Evolutionary conservation across 108 stramenopile genomes (phyloP), one percentile per base, ranked within the genome.

Genomic region (Pseudonitzschia multiseries): DNA sequence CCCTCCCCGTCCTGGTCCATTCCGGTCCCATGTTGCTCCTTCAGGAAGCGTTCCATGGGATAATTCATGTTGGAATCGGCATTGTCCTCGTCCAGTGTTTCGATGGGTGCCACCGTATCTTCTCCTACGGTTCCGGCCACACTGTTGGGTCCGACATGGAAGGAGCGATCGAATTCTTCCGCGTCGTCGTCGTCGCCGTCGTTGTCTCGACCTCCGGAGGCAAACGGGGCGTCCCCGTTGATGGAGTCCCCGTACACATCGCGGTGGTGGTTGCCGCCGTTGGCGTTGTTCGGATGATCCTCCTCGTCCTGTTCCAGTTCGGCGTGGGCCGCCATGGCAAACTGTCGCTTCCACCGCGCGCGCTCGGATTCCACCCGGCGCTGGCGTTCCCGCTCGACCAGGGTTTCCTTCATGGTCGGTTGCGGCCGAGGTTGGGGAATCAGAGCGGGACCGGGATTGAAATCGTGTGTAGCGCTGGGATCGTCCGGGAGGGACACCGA

Each of bases 371-470:
- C 92, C 14, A 88, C 71, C 20, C 89, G 79, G 28, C 84, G 79
- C 75, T 93, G 84, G 29, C 92, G 73, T 79, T 93, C 92, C 9
- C 89, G 83, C 57, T 90, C 79, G 1, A 93, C 87, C 67, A 93
- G 56, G 41, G 82, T 78, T 52, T 93, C 92, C 74, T 86, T 93
- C 28, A 88, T 77, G 2, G 92, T 88, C 17, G 83, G 86, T 27
- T 81, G 82, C 13, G 69, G 72, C 32, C 81, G 86, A 8, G 53
- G 65, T 9, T 81, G 81, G 8, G 83, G 83, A 17, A 79, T 53
- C n/a, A 81, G 42, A 28, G 57, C 66, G 24, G 22, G 42, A 1
- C n/a, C 24, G 8, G 32, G 20, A n/a, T n/a, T n/a, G n/a, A n/a
- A n/a, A n/a, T n/a, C n/a, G n/a, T n/a, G n/a, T n/a, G n/a, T n/a